Evolutionary conservation across 1,284 basidiomycete genomes (phyloP), one percentile per base, ranked within the genome.

Genomic region (Trametes hirsuta): DNA sequence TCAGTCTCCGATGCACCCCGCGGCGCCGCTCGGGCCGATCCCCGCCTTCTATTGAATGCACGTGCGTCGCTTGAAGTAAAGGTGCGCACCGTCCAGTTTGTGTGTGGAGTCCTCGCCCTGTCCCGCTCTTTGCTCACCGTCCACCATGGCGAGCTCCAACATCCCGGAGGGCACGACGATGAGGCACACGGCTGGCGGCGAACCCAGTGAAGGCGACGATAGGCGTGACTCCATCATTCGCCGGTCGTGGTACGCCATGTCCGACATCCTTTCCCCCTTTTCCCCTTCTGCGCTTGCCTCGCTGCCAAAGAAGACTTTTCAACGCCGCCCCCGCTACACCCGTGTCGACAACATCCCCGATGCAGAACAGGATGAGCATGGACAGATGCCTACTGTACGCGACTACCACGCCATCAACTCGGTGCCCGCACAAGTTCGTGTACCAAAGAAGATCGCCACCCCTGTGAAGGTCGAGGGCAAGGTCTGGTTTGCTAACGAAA

Each of bases 401-500:
- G 88, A 92, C 73, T 93, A 92, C 69, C 84, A 85, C 68, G 75
- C 90, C 2, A 90, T 90, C 68, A 88, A 83, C 66, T 72, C 79
- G 5, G 69, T 85, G 0, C 84, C 87, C 1, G 76, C 85, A 0
- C 79, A 82, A 47, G 84, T 92, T 39, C 79, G 86, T 39, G 80
- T 92, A 0, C 93, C 92, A 0, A 92, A 95, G 81, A 96, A 97
- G 74, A 87, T 97, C 37, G 82, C 92, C 0, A 93, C 95, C 0
- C 91, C 94, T 0, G 84, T 98, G 68, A 91, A 91, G 66, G 94
- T 99, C 40, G 97, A 99, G 75, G 92, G 91, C 35, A 99, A 99
- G 73, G 97, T 99, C 44, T 99, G 97, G 93, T 98, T 99, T 77
- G 96, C 97, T 6, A 98, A 98, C 74, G 97, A 99, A 76, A 82